Percentiles rank a stretch among this genome's conserved stretches.
Conservation (phyloP, 2,329 filamentous ascomycete genomes). For the Colletotrichum eleusines region DNA sequence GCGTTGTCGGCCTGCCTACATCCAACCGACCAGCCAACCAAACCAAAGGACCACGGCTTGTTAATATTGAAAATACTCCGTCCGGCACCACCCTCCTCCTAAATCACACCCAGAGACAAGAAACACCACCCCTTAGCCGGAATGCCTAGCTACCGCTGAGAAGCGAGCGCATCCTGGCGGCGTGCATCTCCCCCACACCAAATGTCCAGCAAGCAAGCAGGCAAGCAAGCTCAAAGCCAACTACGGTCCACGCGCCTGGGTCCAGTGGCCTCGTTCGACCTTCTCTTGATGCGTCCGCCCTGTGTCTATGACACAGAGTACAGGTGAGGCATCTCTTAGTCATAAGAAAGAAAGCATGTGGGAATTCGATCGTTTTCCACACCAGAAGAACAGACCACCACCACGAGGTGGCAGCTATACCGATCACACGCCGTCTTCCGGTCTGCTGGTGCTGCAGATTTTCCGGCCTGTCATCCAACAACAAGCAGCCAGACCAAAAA, state of each 20-base stretch:
- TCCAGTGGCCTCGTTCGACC: not conserved
- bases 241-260: slow-evolving; percentile 19
- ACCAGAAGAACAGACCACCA: not conserved
- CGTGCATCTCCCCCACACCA: slow-evolving; percentile 17
- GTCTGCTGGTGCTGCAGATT: slow-evolving; percentile 10
- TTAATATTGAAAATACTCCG: not conserved
- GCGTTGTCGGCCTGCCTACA: not conserved
- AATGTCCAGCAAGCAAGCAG: too few species aligned
- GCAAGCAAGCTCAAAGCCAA: slow-evolving; percentile 7
- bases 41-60: slow-evolving; percentile 1
- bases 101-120: not conserved
- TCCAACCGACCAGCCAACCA: too few species aligned
- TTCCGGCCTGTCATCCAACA: slow-evolving; percentile 3
- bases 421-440: slow-evolving; percentile 14
- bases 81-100: not conserved
- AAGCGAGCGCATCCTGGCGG: slow-evolving; percentile 18
- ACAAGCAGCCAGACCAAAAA: not conserved
- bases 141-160: slow-evolving; percentile 12
- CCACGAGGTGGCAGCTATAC: slow-evolving; percentile 12
- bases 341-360: slow-evolving; percentile 8
- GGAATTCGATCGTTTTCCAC: not conserved
- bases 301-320: not conserved
- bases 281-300: not conserved
- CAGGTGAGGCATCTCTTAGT: not conserved
- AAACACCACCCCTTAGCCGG: not conserved